A percentile compares a stretch with the other conserved stretches of the same genome.
Evolutionary conservation across 1,284 basidiomycete species (phyloP).

Genomic region (Austropuccinia psidii): DNA sequence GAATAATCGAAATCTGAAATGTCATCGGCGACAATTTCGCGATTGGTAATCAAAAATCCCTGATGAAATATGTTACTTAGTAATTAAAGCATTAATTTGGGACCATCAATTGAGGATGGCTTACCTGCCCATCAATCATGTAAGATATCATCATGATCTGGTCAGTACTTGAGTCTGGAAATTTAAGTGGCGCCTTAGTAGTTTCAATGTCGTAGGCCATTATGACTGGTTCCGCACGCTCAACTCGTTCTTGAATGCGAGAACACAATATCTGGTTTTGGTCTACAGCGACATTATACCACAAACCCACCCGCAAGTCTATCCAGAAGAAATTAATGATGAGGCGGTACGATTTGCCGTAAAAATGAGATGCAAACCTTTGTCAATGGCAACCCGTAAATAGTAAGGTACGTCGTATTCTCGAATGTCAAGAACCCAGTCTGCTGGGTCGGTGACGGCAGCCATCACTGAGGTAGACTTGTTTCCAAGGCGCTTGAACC

Average conservation of each 20-base stretch:
- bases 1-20: constrained; percentile 99
- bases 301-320: constrained; percentile 92
- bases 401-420: constrained; percentile 99
- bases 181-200: constrained; percentile 95
- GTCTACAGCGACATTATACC: constrained; percentile 77
- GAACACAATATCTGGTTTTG: constrained; percentile 72
- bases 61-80: constrained; percentile 50
- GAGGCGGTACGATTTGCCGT: neutral
- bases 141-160: constrained; percentile 99
- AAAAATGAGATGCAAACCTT: constrained; percentile 51
- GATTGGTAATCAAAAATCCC: constrained; percentile 94
- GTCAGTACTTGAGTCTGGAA: constrained; percentile 90
- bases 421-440: constrained; percentile 85
- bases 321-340: neutral
- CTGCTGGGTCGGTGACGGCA: constrained; percentile 62
- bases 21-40: constrained; percentile 94
- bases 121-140: constrained; percentile 72
- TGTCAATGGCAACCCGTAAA: constrained; percentile 95
- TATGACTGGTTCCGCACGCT: constrained; percentile 97
- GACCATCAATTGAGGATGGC: neutral
- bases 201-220: constrained; percentile 99
- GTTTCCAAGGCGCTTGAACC: constrained; percentile 47
- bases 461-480: constrained; percentile 38
- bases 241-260: constrained; percentile 73
- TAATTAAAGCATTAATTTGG: neutral